Percentiles rank a stretch among this genome's conserved stretches.
Conservation (phyloP, 1,284 basidiomycete genomes). For the Pseudozyma pruni region DNA sequence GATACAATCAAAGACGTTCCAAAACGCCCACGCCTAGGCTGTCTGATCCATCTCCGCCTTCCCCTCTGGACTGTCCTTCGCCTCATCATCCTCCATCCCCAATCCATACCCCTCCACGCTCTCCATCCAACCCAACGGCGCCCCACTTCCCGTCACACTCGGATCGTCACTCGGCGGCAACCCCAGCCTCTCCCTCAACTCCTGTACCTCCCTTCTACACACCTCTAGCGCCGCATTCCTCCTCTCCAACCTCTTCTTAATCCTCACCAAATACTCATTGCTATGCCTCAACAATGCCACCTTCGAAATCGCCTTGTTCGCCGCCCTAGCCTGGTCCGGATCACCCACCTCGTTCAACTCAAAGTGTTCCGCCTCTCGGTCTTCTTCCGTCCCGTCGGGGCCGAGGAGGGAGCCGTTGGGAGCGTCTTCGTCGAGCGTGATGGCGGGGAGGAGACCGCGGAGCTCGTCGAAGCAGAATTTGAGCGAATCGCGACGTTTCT, state of each 20-base stretch:
- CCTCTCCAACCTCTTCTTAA: conserved; percentile 82
- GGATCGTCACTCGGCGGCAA: conserved; percentile 32
- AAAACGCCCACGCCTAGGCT: no score
- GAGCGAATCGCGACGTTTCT: conserved; percentile 92
- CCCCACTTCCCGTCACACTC: conserved; percentile 27
- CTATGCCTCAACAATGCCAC: conserved; percentile 88
- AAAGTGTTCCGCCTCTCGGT: conserved; percentile 59
- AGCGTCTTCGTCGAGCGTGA: conserved; percentile 63
- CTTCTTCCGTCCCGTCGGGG: conserved; percentile 60
- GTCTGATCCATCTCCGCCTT: conserved; percentile 41
- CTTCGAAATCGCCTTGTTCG: conserved; percentile 86
- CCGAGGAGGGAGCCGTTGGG: conserved; percentile 64
- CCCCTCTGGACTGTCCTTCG: neutral
- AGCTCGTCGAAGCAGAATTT: conserved; percentile 97
- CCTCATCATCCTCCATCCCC: neutral
- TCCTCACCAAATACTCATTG: conserved; percentile 83
- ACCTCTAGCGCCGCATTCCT: conserved; percentile 82
- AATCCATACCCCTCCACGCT: neutral
- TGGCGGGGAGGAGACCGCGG: conserved; percentile 79
- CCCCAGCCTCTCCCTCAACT: conserved; percentile 72
- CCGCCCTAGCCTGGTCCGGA: conserved; percentile 47
- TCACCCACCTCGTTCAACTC: conserved; percentile 40
- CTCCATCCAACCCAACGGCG: conserved; percentile 32
- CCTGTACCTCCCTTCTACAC: conserved; percentile 77
- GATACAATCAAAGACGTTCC: no score